These are phyloP conservation scores for Solanum aculeatissimum DNA, from an alignment of 305 asterid species.

Conservation along the genomic window DNA sequence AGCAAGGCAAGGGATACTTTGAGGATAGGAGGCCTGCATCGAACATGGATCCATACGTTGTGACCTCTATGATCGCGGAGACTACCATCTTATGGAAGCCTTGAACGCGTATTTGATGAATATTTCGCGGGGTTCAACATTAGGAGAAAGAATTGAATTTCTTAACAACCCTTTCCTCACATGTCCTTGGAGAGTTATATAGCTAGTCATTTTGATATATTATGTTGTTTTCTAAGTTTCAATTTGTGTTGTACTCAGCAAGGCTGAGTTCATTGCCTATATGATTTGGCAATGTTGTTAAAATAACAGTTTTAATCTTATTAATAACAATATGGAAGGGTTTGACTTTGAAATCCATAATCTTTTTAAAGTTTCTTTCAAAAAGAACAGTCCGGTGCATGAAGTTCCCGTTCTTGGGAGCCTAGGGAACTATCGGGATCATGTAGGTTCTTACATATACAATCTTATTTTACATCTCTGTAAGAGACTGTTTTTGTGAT, in stretches of 20 bases:
- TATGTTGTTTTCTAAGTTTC: background rate
- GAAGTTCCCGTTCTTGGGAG: background rate
- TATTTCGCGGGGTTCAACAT: background rate
- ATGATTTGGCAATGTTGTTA: background rate
- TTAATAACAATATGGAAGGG: background rate
- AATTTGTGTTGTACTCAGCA: background rate
- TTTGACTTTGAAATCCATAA: background rate
- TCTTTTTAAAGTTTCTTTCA: background rate
- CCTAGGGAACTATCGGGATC: background rate
- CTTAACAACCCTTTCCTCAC: background rate
- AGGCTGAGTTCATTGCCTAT: background rate
- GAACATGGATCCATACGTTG: conserved; percentile 80
- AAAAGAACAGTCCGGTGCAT: background rate
- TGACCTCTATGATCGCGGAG: conserved; percentile 84
- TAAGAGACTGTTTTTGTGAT: background rate
- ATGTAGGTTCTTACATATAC: background rate
- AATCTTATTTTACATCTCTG: background rate
- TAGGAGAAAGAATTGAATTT: background rate
- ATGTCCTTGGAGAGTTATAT: background rate
- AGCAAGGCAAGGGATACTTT: conserved; percentile 80
- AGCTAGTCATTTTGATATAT: background rate
- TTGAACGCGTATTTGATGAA: background rate
- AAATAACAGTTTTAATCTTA: background rate
- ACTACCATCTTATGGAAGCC: conserved; percentile 51
- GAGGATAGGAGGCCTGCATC: conserved; percentile 93